Evolutionary conservation across 2,329 filamentous ascomycete species (phyloP).

Genomic region (Aspergillus hortae): DNA sequence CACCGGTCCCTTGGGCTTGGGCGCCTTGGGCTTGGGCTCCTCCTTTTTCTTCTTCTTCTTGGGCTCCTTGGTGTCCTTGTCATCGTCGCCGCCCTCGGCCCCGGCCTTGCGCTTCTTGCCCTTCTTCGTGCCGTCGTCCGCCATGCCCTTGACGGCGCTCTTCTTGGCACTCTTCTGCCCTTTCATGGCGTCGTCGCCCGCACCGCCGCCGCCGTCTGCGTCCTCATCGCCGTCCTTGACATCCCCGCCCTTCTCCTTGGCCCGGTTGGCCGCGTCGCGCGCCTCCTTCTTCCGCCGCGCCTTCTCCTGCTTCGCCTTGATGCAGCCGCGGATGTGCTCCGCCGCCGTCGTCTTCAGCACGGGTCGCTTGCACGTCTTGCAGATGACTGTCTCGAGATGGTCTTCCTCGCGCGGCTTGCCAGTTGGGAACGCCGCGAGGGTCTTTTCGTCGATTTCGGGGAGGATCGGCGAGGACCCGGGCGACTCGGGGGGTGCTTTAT

Average conservation of each 20-base stretch:
- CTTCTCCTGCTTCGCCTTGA: constrained; percentile 80
- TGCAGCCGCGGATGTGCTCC: constrained; percentile 76
- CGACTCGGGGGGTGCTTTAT: constrained; percentile 24
- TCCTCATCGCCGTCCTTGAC: constrained; percentile 43
- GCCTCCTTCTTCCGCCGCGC: constrained; percentile 73
- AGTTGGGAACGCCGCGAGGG: constrained; percentile 74
- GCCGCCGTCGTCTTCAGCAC: constrained; percentile 72
- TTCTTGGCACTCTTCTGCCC: constrained; percentile 65
- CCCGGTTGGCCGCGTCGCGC: constrained; percentile 65
- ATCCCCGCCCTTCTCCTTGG: constrained; percentile 45
- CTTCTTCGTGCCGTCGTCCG: constrained; percentile 57
- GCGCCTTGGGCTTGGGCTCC: constrained; percentile 75
- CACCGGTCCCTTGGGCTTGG: constrained; percentile 87
- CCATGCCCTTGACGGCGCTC: constrained; percentile 49
- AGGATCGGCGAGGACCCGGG: constrained; percentile 40
- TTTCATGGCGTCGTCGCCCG: constrained; percentile 44
- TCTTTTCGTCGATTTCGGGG: constrained; percentile 67
- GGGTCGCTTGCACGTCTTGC: constrained; percentile 92
- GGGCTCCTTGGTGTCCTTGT: constrained; percentile 70
- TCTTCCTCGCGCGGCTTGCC: constrained; percentile 82
- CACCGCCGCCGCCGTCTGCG: constrained; percentile 31
- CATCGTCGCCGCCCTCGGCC: constrained; percentile 53
- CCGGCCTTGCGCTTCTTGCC: constrained; percentile 78
- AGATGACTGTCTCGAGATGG: constrained; percentile 72
- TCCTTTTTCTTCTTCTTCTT: constrained; percentile 96